Percentiles rank a stretch among this genome's conserved stretches.
Evolutionary conservation across 371 early-diverging fungal species (phyloP).

Genomic region (Coemansia sp.): DNA sequence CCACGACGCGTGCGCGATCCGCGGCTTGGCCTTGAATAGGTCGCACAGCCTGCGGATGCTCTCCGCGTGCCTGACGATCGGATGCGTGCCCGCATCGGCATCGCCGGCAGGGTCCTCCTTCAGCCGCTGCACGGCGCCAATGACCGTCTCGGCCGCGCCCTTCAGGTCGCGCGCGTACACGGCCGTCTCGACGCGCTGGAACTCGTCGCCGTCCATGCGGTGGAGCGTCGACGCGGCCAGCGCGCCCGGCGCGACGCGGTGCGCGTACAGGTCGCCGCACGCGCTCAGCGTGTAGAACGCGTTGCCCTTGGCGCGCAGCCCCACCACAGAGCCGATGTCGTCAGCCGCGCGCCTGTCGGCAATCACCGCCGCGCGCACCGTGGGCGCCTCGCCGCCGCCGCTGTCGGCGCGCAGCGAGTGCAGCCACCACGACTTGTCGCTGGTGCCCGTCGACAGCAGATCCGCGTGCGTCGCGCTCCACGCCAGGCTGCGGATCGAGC

Average conservation of each 20-base stretch:
- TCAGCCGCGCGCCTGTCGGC: conserved; percentile 48
- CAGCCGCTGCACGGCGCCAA: conserved; percentile 14
- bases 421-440: conserved; percentile 50
- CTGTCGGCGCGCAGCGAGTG: conserved; percentile 41
- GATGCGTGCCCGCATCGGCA: conserved; percentile 1
- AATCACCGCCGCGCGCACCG: conserved; percentile 15
- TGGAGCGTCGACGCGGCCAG: conserved; percentile 27
- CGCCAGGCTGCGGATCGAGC: conserved; percentile 37
- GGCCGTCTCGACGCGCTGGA: conserved; percentile 7
- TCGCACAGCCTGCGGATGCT: conserved; percentile 39
- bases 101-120: not conserved
- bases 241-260: conserved; percentile 33
- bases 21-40: conserved; percentile 49
- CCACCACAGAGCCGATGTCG: conserved; percentile 51
- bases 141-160: conserved; percentile 29
- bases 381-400: not conserved
- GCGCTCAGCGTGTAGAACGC: conserved; percentile 47
- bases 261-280: conserved; percentile 51
- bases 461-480: conserved; percentile 53
- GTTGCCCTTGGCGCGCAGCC: conserved; percentile 35
- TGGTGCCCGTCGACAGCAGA: conserved; percentile 44
- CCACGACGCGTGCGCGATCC: conserved; percentile 34
- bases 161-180: conserved; percentile 40
- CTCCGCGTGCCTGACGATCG: conserved; percentile 10
- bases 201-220: conserved; percentile 16